A percentile compares a stretch with the other conserved stretches of the same genome.
These are phyloP conservation scores for Lactifluus subvellereus DNA, from an alignment of 768 basidiomycete species.

Conservation along the genomic window DNA sequence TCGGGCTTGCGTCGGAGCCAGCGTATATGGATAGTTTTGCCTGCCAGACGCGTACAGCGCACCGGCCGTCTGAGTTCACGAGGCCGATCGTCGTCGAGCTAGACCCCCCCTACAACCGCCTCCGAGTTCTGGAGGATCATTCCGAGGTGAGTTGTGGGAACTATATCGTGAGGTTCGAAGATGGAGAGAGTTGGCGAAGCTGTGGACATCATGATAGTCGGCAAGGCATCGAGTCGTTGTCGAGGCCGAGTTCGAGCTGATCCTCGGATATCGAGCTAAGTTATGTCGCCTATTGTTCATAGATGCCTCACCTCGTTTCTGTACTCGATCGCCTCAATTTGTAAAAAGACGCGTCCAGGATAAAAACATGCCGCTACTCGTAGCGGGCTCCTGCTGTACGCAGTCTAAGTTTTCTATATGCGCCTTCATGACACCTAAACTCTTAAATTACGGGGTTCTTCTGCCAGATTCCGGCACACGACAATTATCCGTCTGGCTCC, in stretches of 20 bases:
- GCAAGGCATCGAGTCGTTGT: not conserved
- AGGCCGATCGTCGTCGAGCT: no score
- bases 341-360: not conserved
- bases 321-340: not conserved
- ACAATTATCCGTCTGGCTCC: no score
- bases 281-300: not conserved
- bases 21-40: no score
- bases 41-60: no score
- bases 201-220: not conserved
- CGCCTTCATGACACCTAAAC: not conserved
- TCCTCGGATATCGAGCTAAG: not conserved
- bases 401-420: not conserved
- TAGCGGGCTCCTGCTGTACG: not conserved
- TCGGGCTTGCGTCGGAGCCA: no score
- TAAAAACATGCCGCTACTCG: not conserved
- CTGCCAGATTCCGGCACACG: no score
- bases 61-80: no score
- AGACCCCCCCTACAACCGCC: no score
- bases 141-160: no score
- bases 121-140: no score
- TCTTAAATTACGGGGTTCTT: not conserved
- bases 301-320: not conserved
- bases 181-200: not conserved
- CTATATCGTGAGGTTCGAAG: no score
- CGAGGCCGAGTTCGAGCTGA: not conserved